Evolutionary conservation across 805 yeast genomes (phyloP).

Genomic region (Cyberlindnera meyerae): DNA sequence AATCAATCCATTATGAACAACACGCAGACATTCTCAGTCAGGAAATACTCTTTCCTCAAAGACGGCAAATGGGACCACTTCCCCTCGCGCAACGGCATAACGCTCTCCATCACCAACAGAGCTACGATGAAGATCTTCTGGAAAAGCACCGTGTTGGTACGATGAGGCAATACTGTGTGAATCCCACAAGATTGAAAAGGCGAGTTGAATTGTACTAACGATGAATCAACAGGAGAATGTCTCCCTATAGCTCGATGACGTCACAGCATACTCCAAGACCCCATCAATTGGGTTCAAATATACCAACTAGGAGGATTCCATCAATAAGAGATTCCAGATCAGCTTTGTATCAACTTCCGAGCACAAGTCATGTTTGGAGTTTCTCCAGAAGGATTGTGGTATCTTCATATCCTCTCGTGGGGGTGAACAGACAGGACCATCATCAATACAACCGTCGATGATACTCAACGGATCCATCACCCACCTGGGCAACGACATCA

Average conservation of each 20-base stretch:
- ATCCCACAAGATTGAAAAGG: too few relatives aligned
- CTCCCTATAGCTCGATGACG: neutral
- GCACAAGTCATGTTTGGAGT: slow-evolving; percentile 5
- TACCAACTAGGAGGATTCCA: neutral
- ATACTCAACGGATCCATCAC: neutral
- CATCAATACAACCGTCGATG: too few relatives aligned
- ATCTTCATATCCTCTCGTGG: neutral
- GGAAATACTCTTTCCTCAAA: slow-evolving; percentile 21
- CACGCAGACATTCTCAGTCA: neutral
- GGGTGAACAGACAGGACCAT: neutral
- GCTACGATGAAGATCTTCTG: slow-evolving; percentile 14
- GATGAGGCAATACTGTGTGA: neutral
- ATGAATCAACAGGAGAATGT: neutral
- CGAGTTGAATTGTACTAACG: slow-evolving; percentile 6
- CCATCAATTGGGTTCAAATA: slow-evolving; percentile 24
- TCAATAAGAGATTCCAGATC: slow-evolving; percentile 7
- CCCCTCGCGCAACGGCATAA: slow-evolving; percentile 22
- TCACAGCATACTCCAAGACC: slow-evolving; percentile 14
- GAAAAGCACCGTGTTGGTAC: slow-evolving; percentile 19
- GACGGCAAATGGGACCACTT: slow-evolving; percentile 23
- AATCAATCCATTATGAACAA: too few relatives aligned
- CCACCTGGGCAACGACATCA: too few relatives aligned
- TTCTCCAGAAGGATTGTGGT: slow-evolving; percentile 3
- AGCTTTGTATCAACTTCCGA: slow-evolving; percentile 6
- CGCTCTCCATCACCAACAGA: slow-evolving; percentile 6